Evolutionary conservation across 495 filamentous ascomycete species (phyloP).

Genomic region (Coniosporium apollinis): DNA sequence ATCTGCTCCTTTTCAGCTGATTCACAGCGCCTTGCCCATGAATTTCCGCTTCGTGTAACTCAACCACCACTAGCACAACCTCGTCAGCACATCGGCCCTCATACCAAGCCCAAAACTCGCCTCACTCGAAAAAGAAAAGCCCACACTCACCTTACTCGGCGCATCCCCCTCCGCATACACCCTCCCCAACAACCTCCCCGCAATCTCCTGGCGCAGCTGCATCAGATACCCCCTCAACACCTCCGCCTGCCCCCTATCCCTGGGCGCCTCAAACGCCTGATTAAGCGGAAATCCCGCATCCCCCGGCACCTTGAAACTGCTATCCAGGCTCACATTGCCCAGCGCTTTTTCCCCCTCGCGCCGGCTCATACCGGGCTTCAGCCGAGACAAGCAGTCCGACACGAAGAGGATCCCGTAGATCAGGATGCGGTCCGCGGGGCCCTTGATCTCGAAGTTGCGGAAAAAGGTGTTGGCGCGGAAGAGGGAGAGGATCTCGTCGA

Average conservation of each 20-base stretch:
- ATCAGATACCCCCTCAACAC: constrained; percentile 69
- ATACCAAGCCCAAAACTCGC: constrained; percentile 1
- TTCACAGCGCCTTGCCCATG: constrained; percentile 65
- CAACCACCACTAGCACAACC: constrained; percentile 64
- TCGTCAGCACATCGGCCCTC: constrained; percentile 1
- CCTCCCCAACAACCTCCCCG: constrained; percentile 57
- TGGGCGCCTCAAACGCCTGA: constrained; percentile 65
- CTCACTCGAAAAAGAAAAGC: background rate
- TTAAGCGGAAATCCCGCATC: constrained; percentile 87
- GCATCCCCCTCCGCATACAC: constrained; percentile 69
- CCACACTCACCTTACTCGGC: constrained; percentile 59
- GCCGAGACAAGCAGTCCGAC: constrained; percentile 70
- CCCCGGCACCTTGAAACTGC: constrained; percentile 85
- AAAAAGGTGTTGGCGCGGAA: constrained; percentile 98
- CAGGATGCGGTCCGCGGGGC: constrained; percentile 80
- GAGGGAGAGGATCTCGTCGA: constrained; percentile 81
- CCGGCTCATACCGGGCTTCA: constrained; percentile 50
- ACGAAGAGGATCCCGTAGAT: constrained; percentile 95
- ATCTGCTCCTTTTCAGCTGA: constrained; percentile 20
- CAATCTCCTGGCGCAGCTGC: constrained; percentile 85
- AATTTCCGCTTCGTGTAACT: constrained; percentile 98
- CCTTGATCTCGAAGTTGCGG: constrained; percentile 98
- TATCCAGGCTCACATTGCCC: constrained; percentile 40
- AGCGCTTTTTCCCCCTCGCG: constrained; percentile 29
- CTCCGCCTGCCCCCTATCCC: constrained; percentile 78